Evolutionary conservation across 2,329 filamentous ascomycete species (phyloP), one percentile per base, ranked within the genome.

Genomic region (Didymosphaeria variabile): DNA sequence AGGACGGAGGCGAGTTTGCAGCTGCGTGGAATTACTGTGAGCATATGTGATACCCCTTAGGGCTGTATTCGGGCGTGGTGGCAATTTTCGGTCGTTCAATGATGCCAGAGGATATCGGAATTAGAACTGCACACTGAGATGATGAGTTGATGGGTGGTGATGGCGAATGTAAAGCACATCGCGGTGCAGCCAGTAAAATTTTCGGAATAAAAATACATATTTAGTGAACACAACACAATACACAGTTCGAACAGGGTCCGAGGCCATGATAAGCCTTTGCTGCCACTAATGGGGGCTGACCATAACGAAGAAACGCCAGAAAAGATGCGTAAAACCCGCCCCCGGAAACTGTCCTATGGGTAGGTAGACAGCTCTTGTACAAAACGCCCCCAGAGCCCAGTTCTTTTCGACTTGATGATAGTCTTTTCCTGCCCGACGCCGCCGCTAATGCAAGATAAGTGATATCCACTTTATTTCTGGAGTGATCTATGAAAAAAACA

Each of bases 391-490:
- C 19, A 45, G 15, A 46, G 6, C 45, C 23, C 45, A n/a, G 45
- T 17, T 17, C 44, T 47, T n/a, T 47, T 47, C 12, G 13, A 17
- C 13, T 47, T 47, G 26, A 29, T 50, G 21, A 29, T 31, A 15
- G 13, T 12, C 13, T 50, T 34, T 34, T 31, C 46, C 12, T n/a
- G 15, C 45, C 57, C 51, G 45, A 55, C 52, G 57, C 57, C 57
- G 19, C 17, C 45, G 57, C 57, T 55, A 15, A 55, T 49, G 50
- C 51, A 59, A 50, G 15, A 42, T 13, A 38, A 36, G 6, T 31
- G n/a, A 45, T 38, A 12, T 32, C 23, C 57, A 50, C 34, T 26
- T 34, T 12, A 44, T 36, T 32, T 47, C 26, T 26, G 36, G 26
- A 38, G 47, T 45, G 23, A 21, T 29, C 5, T 7, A 15, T 19